Evolutionary conservation across 2,329 filamentous ascomycete species (phyloP), one percentile per base, ranked within the genome.

Genomic region (Colletotrichum acutatum): DNA sequence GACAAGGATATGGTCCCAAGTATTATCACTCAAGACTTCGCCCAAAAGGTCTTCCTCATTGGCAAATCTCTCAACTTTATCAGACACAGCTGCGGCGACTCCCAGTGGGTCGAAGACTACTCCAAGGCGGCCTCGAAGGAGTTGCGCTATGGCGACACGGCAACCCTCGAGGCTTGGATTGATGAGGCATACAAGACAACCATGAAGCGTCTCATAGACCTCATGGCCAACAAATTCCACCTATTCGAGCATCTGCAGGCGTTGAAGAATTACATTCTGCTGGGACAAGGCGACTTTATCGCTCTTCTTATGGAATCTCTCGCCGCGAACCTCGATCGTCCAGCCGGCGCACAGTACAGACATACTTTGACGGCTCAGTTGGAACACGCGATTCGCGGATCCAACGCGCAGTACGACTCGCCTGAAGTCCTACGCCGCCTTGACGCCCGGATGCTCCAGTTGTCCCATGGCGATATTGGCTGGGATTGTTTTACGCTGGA

Each of bases 401-500:
- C 95, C 12, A 99, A 98, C 80, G 97, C 97, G 7, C 97, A 99
- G 82, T 97, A 95, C 80, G 97, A 99, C 82, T 93, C 93, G 4
- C 90, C 94, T 1, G 97, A 99, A 79, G 95, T 99, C 5, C 90
- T 99, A 32, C 91, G 95, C 5, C 91, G 97, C 12, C 89, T 99
- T 4, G 97, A 99, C 82, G 96, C 97, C n/a, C 94, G 97, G 74
- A 98, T 99, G 96, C 89, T 99, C 53, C 96, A 98, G 83, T 89
- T 98, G 6, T 97, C 94, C 9, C 95, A 98, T 78, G 97, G 97
- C 64, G 97, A 99, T 78, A 98, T 98, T 66, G 97, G 97, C 62
- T 99, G 97, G 97, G 97, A 99, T 80, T 98, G 97, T 80, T 99
- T 99, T 83, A 99, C 97, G 0, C 90, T 99, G 9, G 97, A 99